These are phyloP conservation scores for Phalaenopsis hybrid DNA, from an alignment of 116 monocot genomes.

Conservation along the genomic window DNA sequence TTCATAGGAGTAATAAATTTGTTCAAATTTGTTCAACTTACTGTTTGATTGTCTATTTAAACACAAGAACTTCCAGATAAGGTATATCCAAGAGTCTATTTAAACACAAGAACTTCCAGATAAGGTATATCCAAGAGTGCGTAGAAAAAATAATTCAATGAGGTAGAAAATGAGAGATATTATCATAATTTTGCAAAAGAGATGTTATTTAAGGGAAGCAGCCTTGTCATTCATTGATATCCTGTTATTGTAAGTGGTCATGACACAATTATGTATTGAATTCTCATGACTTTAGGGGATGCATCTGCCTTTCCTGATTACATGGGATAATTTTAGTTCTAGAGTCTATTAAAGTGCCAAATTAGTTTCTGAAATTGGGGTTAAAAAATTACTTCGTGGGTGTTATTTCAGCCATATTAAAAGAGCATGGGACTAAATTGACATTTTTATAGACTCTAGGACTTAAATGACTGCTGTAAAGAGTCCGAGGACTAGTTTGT, in stretches of 20 bases:
- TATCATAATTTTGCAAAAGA: background rate
- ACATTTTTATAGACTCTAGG: too few relatives aligned
- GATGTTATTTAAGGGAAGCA: background rate
- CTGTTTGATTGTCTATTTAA: background rate
- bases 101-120: background rate
- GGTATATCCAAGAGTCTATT: background rate
- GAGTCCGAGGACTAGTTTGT: too few relatives aligned
- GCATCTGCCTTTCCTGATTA: background rate
- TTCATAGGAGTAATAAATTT: background rate
- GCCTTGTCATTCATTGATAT: background rate
- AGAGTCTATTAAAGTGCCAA: too few relatives aligned
- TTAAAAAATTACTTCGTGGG: too few relatives aligned
- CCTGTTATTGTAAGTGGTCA: background rate
- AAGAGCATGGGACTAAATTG: too few relatives aligned
- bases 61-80: background rate
- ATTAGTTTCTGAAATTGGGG: too few relatives aligned
- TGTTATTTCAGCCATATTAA: too few relatives aligned
- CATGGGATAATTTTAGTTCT: too few relatives aligned
- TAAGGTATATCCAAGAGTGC: background rate
- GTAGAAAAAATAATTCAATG: too few relatives aligned
- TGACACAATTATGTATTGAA: too few relatives aligned
- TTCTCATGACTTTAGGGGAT: background rate
- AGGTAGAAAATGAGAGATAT: background rate
- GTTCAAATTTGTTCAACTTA: background rate
- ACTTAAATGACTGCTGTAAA: too few relatives aligned